Evolutionary conservation across 2,329 filamentous ascomycete genomes (phyloP), one percentile per base, ranked within the genome.

Genomic region (Venturia carpophila): DNA sequence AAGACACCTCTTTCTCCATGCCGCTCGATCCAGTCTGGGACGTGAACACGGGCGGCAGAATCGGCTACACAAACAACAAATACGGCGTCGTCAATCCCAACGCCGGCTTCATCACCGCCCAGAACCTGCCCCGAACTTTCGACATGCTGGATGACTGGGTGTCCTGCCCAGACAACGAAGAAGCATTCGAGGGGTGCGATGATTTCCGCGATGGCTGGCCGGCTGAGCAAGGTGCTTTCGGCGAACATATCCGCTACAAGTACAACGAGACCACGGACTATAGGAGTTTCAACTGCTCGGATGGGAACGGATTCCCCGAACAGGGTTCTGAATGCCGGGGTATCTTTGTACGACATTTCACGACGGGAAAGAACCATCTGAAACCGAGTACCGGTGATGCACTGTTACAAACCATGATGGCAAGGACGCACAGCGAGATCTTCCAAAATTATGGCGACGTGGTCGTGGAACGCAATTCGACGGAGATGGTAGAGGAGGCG

Each of bases 1-100:
- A 70, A 0, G 69, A 75, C 1, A 80, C 77, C 0, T 72, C 76
- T 10, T 69, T 81, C 47, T 73, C 77, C 4, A 72, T 80, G 69
- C 74, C 79, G 5, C 69, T 73, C 63, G 78, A 80, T 30, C 73
- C 75, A 6, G 68, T 64, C 9, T 64, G 66, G 60, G 65, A 74
- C 47, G 66, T 66, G n/a, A 69, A 66, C 1, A 62, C 67, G 39
- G 66, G 68, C n/a, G 61, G 37, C 19, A 42, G 21, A 27, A 60
- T 60, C 17, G 52, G 42, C 47, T 62, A 63, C 2, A 77, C 77
- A 69, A 70, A 66, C 43, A 78, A 79, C 66, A 71, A 70, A 62
- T 71, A 73, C 42, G 74, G 75, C 19, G 65, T 69, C 10, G 69
- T 71, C 10, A 71, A 76, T 9, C 70, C 77, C 37, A 79, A 79